phyloP scores from a whole-genome alignment of 441 rosid species.

The Erodium chrysanthum region DNA sequence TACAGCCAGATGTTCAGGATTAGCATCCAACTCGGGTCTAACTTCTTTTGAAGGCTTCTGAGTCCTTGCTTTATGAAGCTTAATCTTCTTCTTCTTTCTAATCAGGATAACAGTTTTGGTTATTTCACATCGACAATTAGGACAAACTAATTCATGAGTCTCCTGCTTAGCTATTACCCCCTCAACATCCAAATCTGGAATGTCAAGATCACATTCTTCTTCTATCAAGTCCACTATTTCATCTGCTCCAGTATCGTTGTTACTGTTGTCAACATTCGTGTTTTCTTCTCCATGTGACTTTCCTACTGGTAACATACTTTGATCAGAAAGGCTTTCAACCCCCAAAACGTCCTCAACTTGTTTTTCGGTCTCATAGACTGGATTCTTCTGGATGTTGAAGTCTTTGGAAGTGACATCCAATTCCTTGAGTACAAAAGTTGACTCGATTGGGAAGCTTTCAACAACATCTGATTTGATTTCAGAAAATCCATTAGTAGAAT shows the following conservation, averaged over 20 bases:
- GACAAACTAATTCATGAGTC: constrained; percentile 78
- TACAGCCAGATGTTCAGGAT: constrained; percentile 10
- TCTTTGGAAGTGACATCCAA: too few species aligned
- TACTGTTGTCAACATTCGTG: constrained; percentile 16
- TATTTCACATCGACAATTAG: constrained; percentile 76
- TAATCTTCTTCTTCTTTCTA: constrained; percentile 32
- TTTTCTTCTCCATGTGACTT: constrained; percentile 17
- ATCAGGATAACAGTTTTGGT: constrained; percentile 58
- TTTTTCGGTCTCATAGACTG: constrained; percentile 19
- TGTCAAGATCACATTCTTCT: constrained; percentile 35
- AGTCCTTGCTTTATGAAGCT: constrained; percentile 20
- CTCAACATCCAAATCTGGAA: constrained; percentile 48
- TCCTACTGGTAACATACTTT: constrained; percentile 14
- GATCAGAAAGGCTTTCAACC: neutral
- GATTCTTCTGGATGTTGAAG: constrained; percentile 14
- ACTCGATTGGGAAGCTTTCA: constrained; percentile 12
- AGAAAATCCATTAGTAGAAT: constrained; percentile 24
- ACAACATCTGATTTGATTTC: constrained; percentile 15
- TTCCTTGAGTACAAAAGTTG: constrained; percentile 18
- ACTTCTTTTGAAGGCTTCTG: constrained; percentile 9
- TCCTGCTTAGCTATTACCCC: constrained; percentile 52
- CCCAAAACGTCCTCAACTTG: neutral
- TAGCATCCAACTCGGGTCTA: constrained; percentile 8
- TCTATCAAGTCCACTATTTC: constrained; percentile 28
- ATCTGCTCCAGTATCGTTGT: constrained; percentile 19